A percentile compares a stretch with the other conserved stretches of the same genome.
Conservation (phyloP, 768 basidiomycete genomes). For the Lentinus brumalis region DNA sequence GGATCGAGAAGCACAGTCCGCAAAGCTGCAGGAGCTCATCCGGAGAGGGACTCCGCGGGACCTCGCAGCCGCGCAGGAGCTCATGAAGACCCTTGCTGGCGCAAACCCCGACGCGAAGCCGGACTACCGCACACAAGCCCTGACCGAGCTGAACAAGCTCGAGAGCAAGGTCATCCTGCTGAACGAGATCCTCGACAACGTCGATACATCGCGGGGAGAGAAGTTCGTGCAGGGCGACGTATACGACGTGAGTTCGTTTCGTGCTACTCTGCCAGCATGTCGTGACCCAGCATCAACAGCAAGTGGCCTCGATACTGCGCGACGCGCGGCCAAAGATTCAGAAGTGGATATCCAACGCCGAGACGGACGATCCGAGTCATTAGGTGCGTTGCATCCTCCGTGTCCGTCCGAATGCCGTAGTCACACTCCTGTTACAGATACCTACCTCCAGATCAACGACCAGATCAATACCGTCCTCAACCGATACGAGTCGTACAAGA, state of each 20-base stretch:
- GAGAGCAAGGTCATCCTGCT: conserved; percentile 95
- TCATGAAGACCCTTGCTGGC: conserved; percentile 95
- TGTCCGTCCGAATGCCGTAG: not conserved
- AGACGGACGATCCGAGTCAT: conserved; percentile 87
- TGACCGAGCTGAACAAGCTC: conserved; percentile 89
- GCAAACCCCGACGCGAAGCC: conserved; percentile 94
- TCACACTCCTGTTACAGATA: conserved; percentile 51
- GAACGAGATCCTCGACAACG: conserved; percentile 96
- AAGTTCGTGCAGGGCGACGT: conserved; percentile 86
- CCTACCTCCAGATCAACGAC: conserved; percentile 95
- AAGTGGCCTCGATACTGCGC: conserved; percentile 83
- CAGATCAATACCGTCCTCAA: conserved; percentile 91
- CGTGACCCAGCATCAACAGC: conserved; percentile 43
- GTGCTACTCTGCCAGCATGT: no score
- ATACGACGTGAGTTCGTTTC: conserved; percentile 69
- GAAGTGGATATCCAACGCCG: conserved; percentile 96
- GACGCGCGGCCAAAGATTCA: conserved; percentile 92
- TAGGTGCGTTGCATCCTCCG: conserved; percentile 51
- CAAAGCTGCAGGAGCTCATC: conserved; percentile 98
- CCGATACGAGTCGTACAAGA: conserved; percentile 92
- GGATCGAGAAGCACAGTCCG: conserved; percentile 91
- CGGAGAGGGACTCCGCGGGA: conserved; percentile 94
- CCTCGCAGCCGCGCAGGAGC: conserved; percentile 91
- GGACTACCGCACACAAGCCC: conserved; percentile 88
- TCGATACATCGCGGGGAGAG: conserved; percentile 71